Percentiles rank a stretch among this genome's conserved stretches.
These are phyloP conservation scores for Fusarium sp. DNA, from an alignment of 2,329 filamentous ascomycete genomes.

Conservation along the genomic window DNA sequence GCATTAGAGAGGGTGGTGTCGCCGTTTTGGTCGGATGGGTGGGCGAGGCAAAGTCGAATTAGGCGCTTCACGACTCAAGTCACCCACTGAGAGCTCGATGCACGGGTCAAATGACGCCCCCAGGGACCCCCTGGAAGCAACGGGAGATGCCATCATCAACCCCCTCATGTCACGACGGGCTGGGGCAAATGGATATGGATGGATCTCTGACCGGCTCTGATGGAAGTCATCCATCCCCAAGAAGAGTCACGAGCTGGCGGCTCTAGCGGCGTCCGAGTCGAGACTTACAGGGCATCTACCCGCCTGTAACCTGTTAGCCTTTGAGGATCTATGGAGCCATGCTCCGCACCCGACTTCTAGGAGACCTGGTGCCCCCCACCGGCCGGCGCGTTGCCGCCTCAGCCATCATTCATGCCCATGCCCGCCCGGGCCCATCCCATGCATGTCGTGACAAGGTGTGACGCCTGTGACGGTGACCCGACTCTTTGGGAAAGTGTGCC, in stretches of 20 bases:
- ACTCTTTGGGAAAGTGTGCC: conserved; percentile 37
- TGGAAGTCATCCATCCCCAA: conserved; percentile 32
- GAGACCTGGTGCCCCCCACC: not conserved
- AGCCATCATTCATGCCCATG: conserved; percentile 35
- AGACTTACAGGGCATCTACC: conserved; percentile 18
- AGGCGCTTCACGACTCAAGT: conserved; percentile 24
- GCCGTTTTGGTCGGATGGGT: conserved; percentile 10
- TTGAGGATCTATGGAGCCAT: not conserved
- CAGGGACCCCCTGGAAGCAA: conserved; percentile 12
- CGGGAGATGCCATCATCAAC: conserved; percentile 4
- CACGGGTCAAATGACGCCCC: conserved; percentile 40
- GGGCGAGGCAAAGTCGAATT: conserved; percentile 31
- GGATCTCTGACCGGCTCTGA: not conserved
- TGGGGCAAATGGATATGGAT: not conserved
- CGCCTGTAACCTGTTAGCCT: not conserved
- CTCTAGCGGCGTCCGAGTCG: conserved; percentile 26
- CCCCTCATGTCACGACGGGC: conserved; percentile 23
- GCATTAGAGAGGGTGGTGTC: conserved; percentile 22
- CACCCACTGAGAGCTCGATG: conserved; percentile 30
- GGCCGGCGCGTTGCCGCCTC: conserved; percentile 34
- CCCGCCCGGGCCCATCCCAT: not conserved
- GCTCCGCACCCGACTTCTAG: not conserved
- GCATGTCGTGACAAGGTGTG: conserved; percentile 35
- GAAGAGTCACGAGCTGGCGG: conserved; percentile 40
- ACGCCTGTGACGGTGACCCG: conserved; percentile 39